Conservation (phyloP, 1,139 yeast species). For the Geotrichum aggregatum region DNA sequence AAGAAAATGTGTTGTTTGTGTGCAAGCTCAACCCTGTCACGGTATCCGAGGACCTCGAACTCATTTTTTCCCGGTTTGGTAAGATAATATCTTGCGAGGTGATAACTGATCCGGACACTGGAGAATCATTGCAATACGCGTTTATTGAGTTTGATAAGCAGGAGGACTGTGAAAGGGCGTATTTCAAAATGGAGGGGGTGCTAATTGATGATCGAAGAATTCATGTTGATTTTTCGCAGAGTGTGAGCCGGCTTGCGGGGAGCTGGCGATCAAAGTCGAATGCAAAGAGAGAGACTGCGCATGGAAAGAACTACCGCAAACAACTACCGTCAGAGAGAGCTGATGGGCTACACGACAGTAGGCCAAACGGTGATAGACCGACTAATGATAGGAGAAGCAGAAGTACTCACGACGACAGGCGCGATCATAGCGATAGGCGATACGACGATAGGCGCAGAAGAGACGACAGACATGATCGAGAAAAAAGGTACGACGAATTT, state of each 20-base stretch:
- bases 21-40: conserved; percentile 64
- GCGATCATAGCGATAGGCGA: conserved; percentile 8
- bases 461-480: conserved; percentile 5
- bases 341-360: too few relatives aligned
- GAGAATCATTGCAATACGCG: conserved; percentile 55
- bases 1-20: conserved; percentile 57
- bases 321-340: too few relatives aligned
- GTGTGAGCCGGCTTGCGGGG: conserved; percentile 37
- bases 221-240: conserved; percentile 66
- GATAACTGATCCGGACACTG: conserved; percentile 46
- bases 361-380: too few relatives aligned
- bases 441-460: conserved; percentile 10
- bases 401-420: too few relatives aligned
- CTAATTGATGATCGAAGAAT: conserved; percentile 61
- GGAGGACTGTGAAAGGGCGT: conserved; percentile 56
- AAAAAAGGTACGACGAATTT: background rate
- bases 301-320: conserved; percentile 19
- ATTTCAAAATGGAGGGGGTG: conserved; percentile 55
- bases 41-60: conserved; percentile 48
- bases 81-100: conserved; percentile 49
- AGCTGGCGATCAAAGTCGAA: conserved; percentile 26
- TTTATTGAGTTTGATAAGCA: conserved; percentile 53
- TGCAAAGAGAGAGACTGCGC: conserved; percentile 20
- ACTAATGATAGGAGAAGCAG: conserved; percentile 17
- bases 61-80: conserved; percentile 61